These are phyloP conservation scores for Solioccasus polychromus DNA, from an alignment of 768 basidiomycete genomes.

Conservation along the genomic window DNA sequence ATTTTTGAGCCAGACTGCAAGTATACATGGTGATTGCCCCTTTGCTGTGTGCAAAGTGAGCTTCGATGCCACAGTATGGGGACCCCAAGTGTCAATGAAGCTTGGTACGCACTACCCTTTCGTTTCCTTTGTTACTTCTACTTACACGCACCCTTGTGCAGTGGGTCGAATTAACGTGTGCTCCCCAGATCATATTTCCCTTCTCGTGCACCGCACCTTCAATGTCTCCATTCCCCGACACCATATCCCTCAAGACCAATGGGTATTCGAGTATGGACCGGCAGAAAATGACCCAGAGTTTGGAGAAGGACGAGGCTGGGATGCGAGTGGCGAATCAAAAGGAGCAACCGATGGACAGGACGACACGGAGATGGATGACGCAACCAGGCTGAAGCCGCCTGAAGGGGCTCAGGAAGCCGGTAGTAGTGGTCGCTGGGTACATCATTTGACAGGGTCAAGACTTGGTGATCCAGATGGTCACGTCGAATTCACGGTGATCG, in stretches of 20 bases:
- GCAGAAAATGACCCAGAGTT: conserved; percentile 79
- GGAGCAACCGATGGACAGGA: background rate
- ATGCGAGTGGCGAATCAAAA: conserved; percentile 19
- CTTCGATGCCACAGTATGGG: conserved; percentile 89
- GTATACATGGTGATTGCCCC: conserved; percentile 80
- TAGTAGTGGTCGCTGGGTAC: conserved; percentile 75
- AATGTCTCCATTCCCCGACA: conserved; percentile 93
- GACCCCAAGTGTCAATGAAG: conserved; percentile 76
- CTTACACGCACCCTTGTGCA: conserved; percentile 27
- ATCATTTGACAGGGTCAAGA: conserved; percentile 60
- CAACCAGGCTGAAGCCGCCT: background rate
- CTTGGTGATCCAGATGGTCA: conserved; percentile 68
- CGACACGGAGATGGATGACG: conserved; percentile 13
- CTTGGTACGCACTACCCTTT: conserved; percentile 50
- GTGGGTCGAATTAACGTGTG: conserved; percentile 86
- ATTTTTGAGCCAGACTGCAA: conserved; percentile 63
- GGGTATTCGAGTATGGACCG: conserved; percentile 85
- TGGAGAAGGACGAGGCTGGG: conserved; percentile 36
- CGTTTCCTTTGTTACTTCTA: background rate
- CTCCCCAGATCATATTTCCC: conserved; percentile 88
- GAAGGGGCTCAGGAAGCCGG: conserved; percentile 35
- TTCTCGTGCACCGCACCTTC: conserved; percentile 89
- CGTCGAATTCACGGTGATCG: conserved; percentile 84
- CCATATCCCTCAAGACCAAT: conserved; percentile 78
- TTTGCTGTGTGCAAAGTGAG: conserved; percentile 70